Conservation (phyloP, 176 grass and related monocot species). For the Luzula sylvatica region DNA sequence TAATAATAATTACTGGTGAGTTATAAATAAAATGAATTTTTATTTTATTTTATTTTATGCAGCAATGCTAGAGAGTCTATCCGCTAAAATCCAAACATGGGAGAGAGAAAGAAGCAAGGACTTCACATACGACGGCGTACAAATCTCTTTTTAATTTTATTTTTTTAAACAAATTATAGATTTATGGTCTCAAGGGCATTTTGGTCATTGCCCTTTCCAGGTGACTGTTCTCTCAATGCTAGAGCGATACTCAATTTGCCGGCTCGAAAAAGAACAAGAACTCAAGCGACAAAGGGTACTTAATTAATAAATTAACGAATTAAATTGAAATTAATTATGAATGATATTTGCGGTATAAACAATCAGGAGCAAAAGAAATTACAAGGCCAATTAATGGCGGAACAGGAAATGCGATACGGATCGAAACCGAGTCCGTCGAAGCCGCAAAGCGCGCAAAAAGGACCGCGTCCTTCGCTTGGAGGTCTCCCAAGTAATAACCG, state of each 20-base stretch:
- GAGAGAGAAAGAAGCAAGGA: slow-evolving; percentile 54
- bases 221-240: slow-evolving; percentile 58
- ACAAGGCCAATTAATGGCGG: slow-evolving; percentile 60
- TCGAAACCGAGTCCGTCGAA: slow-evolving; percentile 93
- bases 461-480: slow-evolving; percentile 32
- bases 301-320: neutral
- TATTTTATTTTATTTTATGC: slow-evolving; percentile 10
- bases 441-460: slow-evolving; percentile 58
- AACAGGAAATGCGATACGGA: slow-evolving; percentile 77
- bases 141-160: slow-evolving; percentile 11
- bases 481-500: slow-evolving; percentile 24
- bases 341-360: neutral
- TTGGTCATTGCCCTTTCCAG: slow-evolving; percentile 24
- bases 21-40: too few relatives aligned
- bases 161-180: slow-evolving; percentile 3
- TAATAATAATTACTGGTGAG: neutral
- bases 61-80: slow-evolving; percentile 68
- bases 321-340: too few relatives aligned
- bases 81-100: slow-evolving; percentile 58
- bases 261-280: slow-evolving; percentile 76
- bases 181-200: too few relatives aligned
- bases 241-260: slow-evolving; percentile 56
- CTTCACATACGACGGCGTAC: slow-evolving; percentile 82
- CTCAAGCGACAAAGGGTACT: slow-evolving; percentile 70
- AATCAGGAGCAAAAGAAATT: slow-evolving; percentile 87